Base-by-base conservation (phyloP, 306 rosid genomes). In the Vicia villosa region DNA sequence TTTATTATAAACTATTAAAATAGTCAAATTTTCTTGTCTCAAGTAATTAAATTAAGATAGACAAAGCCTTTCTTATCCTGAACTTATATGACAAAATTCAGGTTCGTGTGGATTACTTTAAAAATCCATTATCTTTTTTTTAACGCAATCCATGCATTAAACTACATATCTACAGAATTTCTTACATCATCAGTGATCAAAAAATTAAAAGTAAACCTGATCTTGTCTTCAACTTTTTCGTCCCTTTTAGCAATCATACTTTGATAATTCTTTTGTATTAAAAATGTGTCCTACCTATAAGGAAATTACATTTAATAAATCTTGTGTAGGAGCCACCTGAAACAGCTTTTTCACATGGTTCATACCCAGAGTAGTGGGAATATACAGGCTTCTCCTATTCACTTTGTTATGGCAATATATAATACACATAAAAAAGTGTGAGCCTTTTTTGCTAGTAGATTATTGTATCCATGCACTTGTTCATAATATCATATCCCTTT, bases 321-420 rank as follows among this genome's bases (percentile, higher is more conserved):
- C 74, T 64, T 7, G 24, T 14, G 80, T 74, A 78, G 81, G 80
- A 37, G 60, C 83, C 86, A 82, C 86, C 12, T 15, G 56, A 26
- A 28, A 19, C 52, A 46, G 68, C 77, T 74, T 36, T 58, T 41
- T 74, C 60, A 38, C 78, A 61, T 82, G 80, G 50, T 71, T 71
- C 76, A 78, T 78, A 79, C 79, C 83, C 86, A 60, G 71, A 78
- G 26, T 67, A 78, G 80, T 70, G 73, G 83, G 80, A 70, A 77
- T 49, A 58, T 69, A 58, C 73, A 52, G 9, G 19, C 10, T 72
- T n/a, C 72, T 78, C 69, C 36, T 64, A 41, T 74, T 65, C 64
- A 43, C 74, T 79, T 79, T 79, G 79, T 45, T 12, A 32, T 61
- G 24, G 34, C 66, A 4, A 42, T 69, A 36, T n/a, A 5, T 28